phyloP scores from a whole-genome alignment of 345 rosid genomes.

The Cardiospermum halicacabum region DNA sequence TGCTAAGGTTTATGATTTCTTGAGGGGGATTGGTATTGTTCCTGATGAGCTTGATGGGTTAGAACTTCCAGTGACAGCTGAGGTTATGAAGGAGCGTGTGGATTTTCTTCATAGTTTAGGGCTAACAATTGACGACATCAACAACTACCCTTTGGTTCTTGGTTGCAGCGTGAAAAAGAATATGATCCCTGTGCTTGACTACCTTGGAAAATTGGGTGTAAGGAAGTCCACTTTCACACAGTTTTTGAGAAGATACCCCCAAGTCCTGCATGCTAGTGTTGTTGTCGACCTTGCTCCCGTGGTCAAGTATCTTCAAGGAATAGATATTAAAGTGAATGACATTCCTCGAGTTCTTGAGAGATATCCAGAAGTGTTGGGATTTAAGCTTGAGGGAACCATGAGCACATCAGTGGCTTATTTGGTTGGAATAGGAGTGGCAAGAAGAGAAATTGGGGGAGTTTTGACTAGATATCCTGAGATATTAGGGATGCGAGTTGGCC shows the following conservation, averaged over 20 bases:
- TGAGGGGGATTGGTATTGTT: conserved; percentile 58
- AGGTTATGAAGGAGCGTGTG: conserved; percentile 78
- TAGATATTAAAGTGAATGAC: conserved; percentile 76
- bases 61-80: conserved; percentile 84
- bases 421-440: conserved; percentile 81
- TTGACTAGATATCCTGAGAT: conserved; percentile 80
- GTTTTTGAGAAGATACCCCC: conserved; percentile 79
- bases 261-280: conserved; percentile 83
- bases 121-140: conserved; percentile 72
- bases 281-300: conserved; percentile 92
- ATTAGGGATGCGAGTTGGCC: conserved; percentile 85
- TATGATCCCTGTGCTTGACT: conserved; percentile 91
- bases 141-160: conserved; percentile 86
- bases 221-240: conserved; percentile 73
- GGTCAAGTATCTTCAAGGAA: conserved; percentile 84
- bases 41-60: conserved; percentile 85
- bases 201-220: conserved; percentile 87
- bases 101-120: conserved; percentile 78
- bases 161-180: conserved; percentile 98
- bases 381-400: conserved; percentile 96
- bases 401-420: conserved; percentile 92
- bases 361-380: conserved; percentile 86
- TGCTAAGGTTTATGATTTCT: conserved; percentile 68
- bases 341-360: conserved; percentile 84
- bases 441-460: conserved; percentile 82